Evolutionary conservation across 2,329 filamentous ascomycete genomes (phyloP).

Genomic region (Trichoderma aggressivum): DNA sequence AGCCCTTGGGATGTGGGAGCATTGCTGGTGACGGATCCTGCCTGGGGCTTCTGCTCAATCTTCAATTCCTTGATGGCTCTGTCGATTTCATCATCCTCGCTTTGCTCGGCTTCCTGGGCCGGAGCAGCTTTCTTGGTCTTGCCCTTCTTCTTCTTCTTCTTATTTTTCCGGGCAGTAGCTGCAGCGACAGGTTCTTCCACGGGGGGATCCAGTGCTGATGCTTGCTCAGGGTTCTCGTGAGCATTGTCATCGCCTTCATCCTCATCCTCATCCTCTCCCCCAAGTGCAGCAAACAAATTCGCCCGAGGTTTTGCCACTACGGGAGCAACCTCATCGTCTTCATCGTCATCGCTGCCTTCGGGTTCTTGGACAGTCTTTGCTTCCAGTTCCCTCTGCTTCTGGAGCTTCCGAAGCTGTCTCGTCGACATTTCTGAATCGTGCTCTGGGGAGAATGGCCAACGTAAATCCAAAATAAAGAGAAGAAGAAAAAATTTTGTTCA

Average conservation of each 20-base stretch:
- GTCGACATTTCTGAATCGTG: conserved; percentile 43
- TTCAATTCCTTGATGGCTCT: conserved; percentile 50
- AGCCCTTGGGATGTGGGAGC: conserved; percentile 38
- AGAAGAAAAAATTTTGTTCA: no score
- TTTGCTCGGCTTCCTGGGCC: conserved; percentile 20
- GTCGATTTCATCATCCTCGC: conserved; percentile 53
- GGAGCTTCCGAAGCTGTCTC: conserved; percentile 50
- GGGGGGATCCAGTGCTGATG: not conserved
- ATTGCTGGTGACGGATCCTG: conserved; percentile 15
- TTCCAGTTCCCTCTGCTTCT: conserved; percentile 47
- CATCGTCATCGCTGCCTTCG: conserved; percentile 32
- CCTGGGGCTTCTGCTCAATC: conserved; percentile 27
- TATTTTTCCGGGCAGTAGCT: conserved; percentile 32
- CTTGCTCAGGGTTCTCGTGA: not conserved
- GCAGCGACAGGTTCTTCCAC: not conserved
- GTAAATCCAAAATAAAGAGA: not conserved
- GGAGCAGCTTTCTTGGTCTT: conserved; percentile 31
- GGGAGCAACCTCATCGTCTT: conserved; percentile 32
- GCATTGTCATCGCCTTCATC: conserved; percentile 14
- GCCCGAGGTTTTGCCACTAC: conserved; percentile 37
- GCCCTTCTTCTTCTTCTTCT: conserved; percentile 40
- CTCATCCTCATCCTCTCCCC: conserved; percentile 37
- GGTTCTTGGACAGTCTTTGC: conserved; percentile 21
- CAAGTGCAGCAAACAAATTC: conserved; percentile 53
- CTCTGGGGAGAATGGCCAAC: not conserved